Percentiles rank a stretch among this genome's conserved stretches.
These are phyloP conservation scores for Spirogloea muscicola DNA, from an alignment of 139 green algal genomes.

Conservation along the genomic window DNA sequence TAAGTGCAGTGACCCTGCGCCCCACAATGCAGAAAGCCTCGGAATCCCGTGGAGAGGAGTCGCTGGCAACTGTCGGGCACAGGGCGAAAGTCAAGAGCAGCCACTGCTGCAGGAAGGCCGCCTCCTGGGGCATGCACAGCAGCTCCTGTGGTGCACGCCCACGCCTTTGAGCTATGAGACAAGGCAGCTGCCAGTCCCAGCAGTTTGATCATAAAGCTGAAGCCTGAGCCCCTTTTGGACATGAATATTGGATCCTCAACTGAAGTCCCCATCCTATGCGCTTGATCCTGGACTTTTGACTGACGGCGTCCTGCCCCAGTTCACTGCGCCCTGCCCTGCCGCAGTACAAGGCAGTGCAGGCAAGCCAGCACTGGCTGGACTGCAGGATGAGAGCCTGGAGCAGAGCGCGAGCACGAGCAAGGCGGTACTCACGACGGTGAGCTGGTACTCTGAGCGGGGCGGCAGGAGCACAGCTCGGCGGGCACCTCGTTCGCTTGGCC, in stretches of 20 bases:
- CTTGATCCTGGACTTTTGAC: no score
- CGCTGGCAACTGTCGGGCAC: neutral
- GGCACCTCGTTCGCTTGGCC: no score
- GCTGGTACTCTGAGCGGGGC: neutral
- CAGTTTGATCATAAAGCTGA: neutral
- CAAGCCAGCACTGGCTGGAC: neutral
- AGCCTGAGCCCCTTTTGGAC: neutral
- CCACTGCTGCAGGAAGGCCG: conserved; percentile 18
- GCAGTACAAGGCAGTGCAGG: no score
- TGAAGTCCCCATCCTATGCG: neutral
- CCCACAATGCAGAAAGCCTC: conserved; percentile 10
- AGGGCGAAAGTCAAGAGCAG: conserved; percentile 15
- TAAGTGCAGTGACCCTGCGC: neutral
- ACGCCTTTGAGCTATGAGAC: neutral
- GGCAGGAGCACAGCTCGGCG: neutral
- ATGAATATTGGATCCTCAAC: neutral
- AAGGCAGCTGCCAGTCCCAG: neutral
- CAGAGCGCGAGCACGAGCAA: neutral
- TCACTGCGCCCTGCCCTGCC: no score
- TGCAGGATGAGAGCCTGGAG: neutral
- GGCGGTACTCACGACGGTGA: conserved; percentile 11
- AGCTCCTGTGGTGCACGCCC: conserved; percentile 1
- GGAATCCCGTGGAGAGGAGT: neutral
- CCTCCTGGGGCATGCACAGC: conserved; percentile 8
- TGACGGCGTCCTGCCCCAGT: no score